Evolutionary conservation across 2,329 filamentous ascomycete species (phyloP).

Genomic region (Penicillium vulpinum): DNA sequence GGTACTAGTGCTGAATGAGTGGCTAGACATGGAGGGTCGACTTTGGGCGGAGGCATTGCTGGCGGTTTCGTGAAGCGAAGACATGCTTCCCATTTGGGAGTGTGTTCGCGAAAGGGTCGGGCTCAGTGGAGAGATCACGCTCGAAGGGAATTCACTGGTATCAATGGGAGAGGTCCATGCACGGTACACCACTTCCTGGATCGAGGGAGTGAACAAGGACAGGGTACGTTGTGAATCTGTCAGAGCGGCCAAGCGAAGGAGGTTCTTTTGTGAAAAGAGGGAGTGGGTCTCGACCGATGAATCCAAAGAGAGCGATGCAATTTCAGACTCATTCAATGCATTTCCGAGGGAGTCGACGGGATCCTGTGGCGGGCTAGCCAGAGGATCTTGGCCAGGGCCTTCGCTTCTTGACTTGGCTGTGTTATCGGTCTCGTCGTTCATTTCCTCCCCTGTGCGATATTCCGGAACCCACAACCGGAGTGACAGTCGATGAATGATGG

Average conservation of each 20-base stretch:
- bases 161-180: conserved; percentile 85
- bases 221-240: conserved; percentile 87
- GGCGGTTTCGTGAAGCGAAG: conserved; percentile 67
- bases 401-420: conserved; percentile 46
- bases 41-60: conserved; percentile 68
- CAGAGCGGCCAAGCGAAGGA: conserved; percentile 77
- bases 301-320: conserved; percentile 76
- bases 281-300: conserved; percentile 79
- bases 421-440: conserved; percentile 55
- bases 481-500: conserved; percentile 91
- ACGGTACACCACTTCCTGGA: conserved; percentile 84
- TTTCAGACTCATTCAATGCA: conserved; percentile 70
- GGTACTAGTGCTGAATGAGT: conserved; percentile 40
- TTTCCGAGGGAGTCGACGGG: conserved; percentile 80
- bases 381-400: conserved; percentile 71
- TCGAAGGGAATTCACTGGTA: conserved; percentile 56
- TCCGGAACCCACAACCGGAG: conserved; percentile 88
- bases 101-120: conserved; percentile 62
- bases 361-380: conserved; percentile 76
- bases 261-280: conserved; percentile 92
- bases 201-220: conserved; percentile 87
- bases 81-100: conserved; percentile 65
- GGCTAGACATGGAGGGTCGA: conserved; percentile 45
- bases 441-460: conserved; percentile 67
- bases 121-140: conserved; percentile 44